phyloP scores from a whole-genome alignment of 768 basidiomycete genomes.

The Rhizopogon vesiculosus region DNA sequence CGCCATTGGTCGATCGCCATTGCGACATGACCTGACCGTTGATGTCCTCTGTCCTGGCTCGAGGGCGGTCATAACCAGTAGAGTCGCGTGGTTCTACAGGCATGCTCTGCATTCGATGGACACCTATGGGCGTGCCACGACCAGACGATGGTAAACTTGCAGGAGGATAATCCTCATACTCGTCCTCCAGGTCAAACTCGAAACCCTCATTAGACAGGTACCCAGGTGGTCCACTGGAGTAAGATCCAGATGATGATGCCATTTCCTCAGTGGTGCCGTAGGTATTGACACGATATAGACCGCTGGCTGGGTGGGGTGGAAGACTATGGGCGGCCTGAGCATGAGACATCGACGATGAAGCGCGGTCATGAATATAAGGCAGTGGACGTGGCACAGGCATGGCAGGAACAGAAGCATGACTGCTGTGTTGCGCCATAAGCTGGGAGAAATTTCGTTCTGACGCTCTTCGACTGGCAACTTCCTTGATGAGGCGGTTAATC shows the following conservation, averaged over 20 bases:
- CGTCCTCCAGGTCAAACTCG: slow-evolving; percentile 69
- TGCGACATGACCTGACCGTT: slow-evolving; percentile 59
- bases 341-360: slow-evolving; percentile 31
- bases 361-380: slow-evolving; percentile 31
- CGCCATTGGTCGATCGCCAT: slow-evolving; percentile 52
- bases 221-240: slow-evolving; percentile 17
- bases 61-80: slow-evolving; percentile 45
- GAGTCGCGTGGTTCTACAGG: slow-evolving; percentile 50
- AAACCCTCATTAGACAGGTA: slow-evolving; percentile 66
- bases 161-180: slow-evolving; percentile 71
- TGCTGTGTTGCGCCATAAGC: slow-evolving; percentile 33
- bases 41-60: slow-evolving; percentile 67
- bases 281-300: slow-evolving; percentile 31
- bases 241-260: slow-evolving; percentile 26
- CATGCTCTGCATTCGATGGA: slow-evolving; percentile 53
- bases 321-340: slow-evolving; percentile 25
- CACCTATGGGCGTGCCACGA: slow-evolving; percentile 67
- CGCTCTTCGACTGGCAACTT: slow-evolving; percentile 63
- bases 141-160: slow-evolving; percentile 49
- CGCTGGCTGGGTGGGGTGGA: slow-evolving; percentile 28
- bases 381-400: slow-evolving; percentile 28
- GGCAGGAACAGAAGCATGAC: slow-evolving; percentile 37
- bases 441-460: slow-evolving; percentile 60
- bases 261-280: slow-evolving; percentile 33
- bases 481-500: slow-evolving; percentile 83